These are phyloP conservation scores for Spatholobus suberectus DNA, from an alignment of 306 rosid genomes.

Conservation along the genomic window DNA sequence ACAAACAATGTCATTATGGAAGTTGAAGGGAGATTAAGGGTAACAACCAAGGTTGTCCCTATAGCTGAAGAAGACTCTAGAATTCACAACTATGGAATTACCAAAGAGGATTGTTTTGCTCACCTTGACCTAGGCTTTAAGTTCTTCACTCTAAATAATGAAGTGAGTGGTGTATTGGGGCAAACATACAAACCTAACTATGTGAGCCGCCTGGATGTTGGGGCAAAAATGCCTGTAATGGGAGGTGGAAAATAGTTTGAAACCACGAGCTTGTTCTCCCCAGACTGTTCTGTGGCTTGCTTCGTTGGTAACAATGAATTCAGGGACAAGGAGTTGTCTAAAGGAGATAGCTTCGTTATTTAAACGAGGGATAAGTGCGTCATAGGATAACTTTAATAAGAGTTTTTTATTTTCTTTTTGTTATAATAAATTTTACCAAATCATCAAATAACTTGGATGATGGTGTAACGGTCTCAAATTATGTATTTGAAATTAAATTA, in stretches of 20 bases:
- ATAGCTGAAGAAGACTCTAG: constrained; percentile 67
- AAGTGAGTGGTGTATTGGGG: constrained; percentile 68
- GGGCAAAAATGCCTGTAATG: constrained; percentile 65
- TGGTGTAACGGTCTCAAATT: background rate
- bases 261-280: constrained; percentile 53
- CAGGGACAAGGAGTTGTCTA: constrained; percentile 60
- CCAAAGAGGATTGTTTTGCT: constrained; percentile 60
- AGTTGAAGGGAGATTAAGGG: constrained; percentile 51
- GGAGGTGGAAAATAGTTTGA: constrained; percentile 57
- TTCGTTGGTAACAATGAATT: constrained; percentile 46
- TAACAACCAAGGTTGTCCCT: constrained; percentile 65
- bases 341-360: constrained; percentile 41
- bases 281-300: constrained; percentile 62
- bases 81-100: constrained; percentile 64
- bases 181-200: constrained; percentile 65
- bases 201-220: constrained; percentile 50
- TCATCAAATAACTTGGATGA: constrained; percentile 16
- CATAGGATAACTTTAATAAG: background rate
- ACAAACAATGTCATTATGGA: constrained; percentile 55
- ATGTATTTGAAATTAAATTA: background rate
- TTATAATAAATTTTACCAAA: constrained; percentile 7
- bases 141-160: constrained; percentile 52
- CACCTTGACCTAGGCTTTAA: constrained; percentile 74
- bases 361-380: background rate
- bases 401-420: background rate